These are phyloP conservation scores for Cladosporium sp. DNA, from an alignment of 2,329 filamentous ascomycete genomes.

Conservation along the genomic window DNA sequence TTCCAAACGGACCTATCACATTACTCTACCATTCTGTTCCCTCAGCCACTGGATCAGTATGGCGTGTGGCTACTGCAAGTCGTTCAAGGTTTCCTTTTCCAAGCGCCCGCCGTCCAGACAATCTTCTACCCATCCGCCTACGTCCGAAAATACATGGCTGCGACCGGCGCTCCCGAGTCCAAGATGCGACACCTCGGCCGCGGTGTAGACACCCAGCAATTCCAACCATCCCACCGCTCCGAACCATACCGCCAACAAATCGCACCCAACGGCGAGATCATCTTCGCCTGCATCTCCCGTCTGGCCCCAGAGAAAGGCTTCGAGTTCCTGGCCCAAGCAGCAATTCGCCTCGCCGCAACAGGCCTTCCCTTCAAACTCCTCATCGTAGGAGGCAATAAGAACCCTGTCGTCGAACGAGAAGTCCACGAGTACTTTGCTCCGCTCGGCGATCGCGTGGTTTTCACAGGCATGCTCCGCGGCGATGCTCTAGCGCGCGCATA, in stretches of 20 bases:
- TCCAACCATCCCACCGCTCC: constrained; percentile 57
- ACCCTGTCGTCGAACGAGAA: constrained; percentile 61
- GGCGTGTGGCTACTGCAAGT: constrained; percentile 62
- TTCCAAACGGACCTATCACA: constrained; percentile 71
- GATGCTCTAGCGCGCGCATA: constrained; percentile 64
- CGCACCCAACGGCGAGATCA: constrained; percentile 62
- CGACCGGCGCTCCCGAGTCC: constrained; percentile 54
- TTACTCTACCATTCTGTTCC: constrained; percentile 70
- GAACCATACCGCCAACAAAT: constrained; percentile 55
- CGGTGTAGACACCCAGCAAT: constrained; percentile 64
- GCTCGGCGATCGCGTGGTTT: constrained; percentile 60
- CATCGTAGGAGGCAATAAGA: constrained; percentile 68
- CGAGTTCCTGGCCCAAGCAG: constrained; percentile 62
- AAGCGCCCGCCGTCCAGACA: constrained; percentile 60
- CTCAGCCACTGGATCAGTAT: constrained; percentile 59
- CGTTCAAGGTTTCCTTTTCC: constrained; percentile 68
- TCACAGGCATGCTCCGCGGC: constrained; percentile 65
- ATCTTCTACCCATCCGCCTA: constrained; percentile 69
- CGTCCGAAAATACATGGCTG: constrained; percentile 61
- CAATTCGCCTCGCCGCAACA: constrained; percentile 54
- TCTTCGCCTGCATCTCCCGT: constrained; percentile 66
- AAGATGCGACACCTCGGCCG: constrained; percentile 64
- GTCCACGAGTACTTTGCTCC: constrained; percentile 61
- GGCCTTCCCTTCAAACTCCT: constrained; percentile 63
- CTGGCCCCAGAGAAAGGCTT: constrained; percentile 72